Percentiles rank a stretch among this genome's conserved stretches.
These are phyloP conservation scores for Poteriospumella lacustris DNA, from an alignment of 108 stramenopile genomes.

Conservation along the genomic window DNA sequence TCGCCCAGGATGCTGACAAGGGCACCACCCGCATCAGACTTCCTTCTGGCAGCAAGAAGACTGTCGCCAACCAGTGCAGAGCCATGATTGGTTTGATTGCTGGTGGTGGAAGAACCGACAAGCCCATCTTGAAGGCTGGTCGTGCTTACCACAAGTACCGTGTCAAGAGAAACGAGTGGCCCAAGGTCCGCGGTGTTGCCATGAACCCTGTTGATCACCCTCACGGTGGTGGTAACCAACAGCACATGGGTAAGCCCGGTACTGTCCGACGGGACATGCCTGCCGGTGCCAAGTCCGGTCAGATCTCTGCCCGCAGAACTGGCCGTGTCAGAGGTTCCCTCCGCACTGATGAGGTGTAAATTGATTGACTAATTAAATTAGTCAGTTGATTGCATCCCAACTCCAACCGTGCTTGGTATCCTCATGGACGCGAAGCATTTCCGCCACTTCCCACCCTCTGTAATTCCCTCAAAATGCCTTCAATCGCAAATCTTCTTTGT, in stretches of 20 bases:
- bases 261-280: slow-evolving; percentile 75
- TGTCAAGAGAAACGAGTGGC: slow-evolving; percentile 99
- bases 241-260: slow-evolving; percentile 98
- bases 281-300: slow-evolving; percentile 96
- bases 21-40: slow-evolving; percentile 95
- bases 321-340: slow-evolving; percentile 86
- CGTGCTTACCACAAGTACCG: slow-evolving; percentile 99
- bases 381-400: too few species aligned
- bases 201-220: slow-evolving; percentile 99
- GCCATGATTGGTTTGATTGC: slow-evolving; percentile 98
- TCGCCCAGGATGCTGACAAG: slow-evolving; percentile 97
- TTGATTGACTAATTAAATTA: background rate
- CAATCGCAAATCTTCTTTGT: too few species aligned
- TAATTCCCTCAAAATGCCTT: too few species aligned
- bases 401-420: too few species aligned
- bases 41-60: slow-evolving; percentile 98
- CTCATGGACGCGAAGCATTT: too few species aligned
- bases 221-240: slow-evolving; percentile 99
- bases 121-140: slow-evolving; percentile 99
- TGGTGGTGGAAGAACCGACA: slow-evolving; percentile 98
- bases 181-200: slow-evolving; percentile 99
- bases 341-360: slow-evolving; percentile 14
- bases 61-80: slow-evolving; percentile 77
- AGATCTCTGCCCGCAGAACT: slow-evolving; percentile 96
- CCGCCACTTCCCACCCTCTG: too few species aligned